phyloP scores from a whole-genome alignment of 148 eudicot species.

The Spergularia bocconei region DNA sequence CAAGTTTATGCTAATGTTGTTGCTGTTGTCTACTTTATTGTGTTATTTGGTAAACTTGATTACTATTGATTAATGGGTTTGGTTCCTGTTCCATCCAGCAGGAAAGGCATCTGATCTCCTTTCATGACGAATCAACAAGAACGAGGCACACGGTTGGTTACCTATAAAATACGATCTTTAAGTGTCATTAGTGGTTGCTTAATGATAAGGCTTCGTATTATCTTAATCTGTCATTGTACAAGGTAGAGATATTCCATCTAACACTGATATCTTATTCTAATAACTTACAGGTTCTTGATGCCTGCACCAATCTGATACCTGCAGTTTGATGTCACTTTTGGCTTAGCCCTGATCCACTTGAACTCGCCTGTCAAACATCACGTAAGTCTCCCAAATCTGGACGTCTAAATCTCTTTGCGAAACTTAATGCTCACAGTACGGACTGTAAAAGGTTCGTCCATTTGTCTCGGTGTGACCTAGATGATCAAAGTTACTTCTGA shows the following conservation, averaged over 20 bases:
- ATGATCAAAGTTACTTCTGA: too few species aligned
- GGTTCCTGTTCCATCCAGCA: slow-evolving; percentile 28
- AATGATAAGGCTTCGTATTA: slow-evolving; percentile 18
- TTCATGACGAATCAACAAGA: slow-evolving; percentile 21
- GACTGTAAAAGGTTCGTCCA: too few species aligned
- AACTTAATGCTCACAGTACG: too few species aligned
- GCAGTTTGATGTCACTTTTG: slow-evolving; percentile 16
- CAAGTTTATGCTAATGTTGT: slow-evolving; percentile 13
- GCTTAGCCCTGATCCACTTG: slow-evolving; percentile 1
- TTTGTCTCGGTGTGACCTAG: too few species aligned
- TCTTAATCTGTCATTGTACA: slow-evolving; percentile 12
- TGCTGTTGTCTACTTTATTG: slow-evolving; percentile 6
- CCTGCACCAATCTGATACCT: slow-evolving; percentile 9
- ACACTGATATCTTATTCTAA: slow-evolving; percentile 15
- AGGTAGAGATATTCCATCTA: slow-evolving; percentile 16
- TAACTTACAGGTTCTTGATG: slow-evolving; percentile 3
- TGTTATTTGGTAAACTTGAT: slow-evolving; percentile 5
- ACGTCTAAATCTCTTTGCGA: not conserved
- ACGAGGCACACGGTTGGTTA: slow-evolving; percentile 22
- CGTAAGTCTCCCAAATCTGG: not conserved
- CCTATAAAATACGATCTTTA: slow-evolving; percentile 4
- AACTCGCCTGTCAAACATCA: slow-evolving; percentile 1
- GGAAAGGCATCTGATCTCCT: slow-evolving; percentile 19
- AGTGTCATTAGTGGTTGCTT: slow-evolving; percentile 12
- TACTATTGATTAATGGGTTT: slow-evolving; percentile 22